phyloP scores from a whole-genome alignment of 768 basidiomycete genomes.

The Leccinellum rugosiceps region DNA sequence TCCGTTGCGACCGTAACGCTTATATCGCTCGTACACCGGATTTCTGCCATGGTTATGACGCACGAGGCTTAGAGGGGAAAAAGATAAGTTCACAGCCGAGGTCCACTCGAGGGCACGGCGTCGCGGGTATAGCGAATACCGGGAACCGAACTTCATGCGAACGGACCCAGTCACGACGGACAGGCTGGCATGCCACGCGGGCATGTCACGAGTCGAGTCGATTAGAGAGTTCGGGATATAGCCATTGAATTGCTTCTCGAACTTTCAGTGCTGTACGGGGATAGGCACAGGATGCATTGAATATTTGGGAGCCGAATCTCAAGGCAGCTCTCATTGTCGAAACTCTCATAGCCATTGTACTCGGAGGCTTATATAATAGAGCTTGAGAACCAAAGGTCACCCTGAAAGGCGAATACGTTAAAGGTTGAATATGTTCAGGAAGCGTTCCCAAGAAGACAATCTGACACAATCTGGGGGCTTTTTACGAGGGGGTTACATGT shows the following conservation, averaged over 20 bases:
- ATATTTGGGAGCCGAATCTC: conserved; percentile 8
- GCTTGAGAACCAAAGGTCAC: conserved; percentile 17
- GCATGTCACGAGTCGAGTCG: background rate
- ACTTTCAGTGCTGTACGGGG: conserved; percentile 2
- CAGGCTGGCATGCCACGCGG: background rate
- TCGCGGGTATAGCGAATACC: conserved; percentile 17
- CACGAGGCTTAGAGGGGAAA: conserved; percentile 4
- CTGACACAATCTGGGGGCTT: conserved; percentile 18
- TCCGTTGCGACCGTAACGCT: background rate
- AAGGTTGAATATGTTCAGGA: conserved; percentile 21
- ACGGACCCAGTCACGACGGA: background rate
- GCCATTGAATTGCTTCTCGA: background rate
- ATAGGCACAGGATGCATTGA: conserved; percentile 15
- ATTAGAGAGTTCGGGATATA: conserved; percentile 1
- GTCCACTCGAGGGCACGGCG: background rate
- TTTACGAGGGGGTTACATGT: conserved; percentile 1
- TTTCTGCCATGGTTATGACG: background rate
- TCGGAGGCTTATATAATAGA: conserved; percentile 33
- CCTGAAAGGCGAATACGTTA: conserved; percentile 14
- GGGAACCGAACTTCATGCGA: conserved; percentile 17
- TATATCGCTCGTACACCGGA: background rate
- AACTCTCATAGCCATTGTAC: conserved; percentile 17
- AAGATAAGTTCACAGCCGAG: background rate
- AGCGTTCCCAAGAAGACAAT: conserved; percentile 10
- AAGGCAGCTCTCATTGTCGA: conserved; percentile 3